phyloP scores from a whole-genome alignment of 2,329 filamentous ascomycete species.

The Pyrenophora tritici-repentis region DNA sequence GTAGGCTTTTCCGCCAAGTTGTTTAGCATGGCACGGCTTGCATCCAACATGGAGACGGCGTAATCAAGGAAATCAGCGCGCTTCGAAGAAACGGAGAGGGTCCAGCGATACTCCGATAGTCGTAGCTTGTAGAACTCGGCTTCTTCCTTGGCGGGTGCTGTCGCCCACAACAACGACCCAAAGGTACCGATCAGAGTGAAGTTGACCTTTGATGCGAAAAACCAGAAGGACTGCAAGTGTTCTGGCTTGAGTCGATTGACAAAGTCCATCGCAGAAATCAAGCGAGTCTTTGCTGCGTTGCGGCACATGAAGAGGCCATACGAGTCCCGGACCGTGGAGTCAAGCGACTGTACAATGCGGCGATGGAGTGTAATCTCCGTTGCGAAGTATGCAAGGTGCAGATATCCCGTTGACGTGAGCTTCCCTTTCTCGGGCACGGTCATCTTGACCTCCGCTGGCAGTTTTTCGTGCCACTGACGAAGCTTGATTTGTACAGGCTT shows the following conservation, averaged over 20 bases:
- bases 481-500: constrained; percentile 83
- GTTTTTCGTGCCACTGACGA: constrained; percentile 77
- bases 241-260: constrained; percentile 87
- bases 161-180: constrained; percentile 86
- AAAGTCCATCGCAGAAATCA: constrained; percentile 97
- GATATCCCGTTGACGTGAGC: constrained; percentile 61
- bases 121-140: constrained; percentile 89
- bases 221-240: constrained; percentile 92
- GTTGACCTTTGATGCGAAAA: constrained; percentile 83
- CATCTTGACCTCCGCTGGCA: constrained; percentile 69
- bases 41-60: constrained; percentile 53
- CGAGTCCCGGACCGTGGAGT: constrained; percentile 63
- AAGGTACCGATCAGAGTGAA: constrained; percentile 96
- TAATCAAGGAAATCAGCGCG: constrained; percentile 60
- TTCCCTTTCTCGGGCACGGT: constrained; percentile 56
- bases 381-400: constrained; percentile 91
- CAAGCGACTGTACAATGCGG: constrained; percentile 83
- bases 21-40: constrained; percentile 51
- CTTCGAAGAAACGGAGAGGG: constrained; percentile 81
- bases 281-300: constrained; percentile 86
- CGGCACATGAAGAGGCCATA: constrained; percentile 93
- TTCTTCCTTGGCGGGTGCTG: constrained; percentile 83
- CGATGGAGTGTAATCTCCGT: constrained; percentile 93
- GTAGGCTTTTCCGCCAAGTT: constrained; percentile 53
- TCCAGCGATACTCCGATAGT: constrained; percentile 91